These are phyloP conservation scores for Globisporangium parvum DNA, from an alignment of 352 stramenopile species.

Conservation along the genomic window DNA sequence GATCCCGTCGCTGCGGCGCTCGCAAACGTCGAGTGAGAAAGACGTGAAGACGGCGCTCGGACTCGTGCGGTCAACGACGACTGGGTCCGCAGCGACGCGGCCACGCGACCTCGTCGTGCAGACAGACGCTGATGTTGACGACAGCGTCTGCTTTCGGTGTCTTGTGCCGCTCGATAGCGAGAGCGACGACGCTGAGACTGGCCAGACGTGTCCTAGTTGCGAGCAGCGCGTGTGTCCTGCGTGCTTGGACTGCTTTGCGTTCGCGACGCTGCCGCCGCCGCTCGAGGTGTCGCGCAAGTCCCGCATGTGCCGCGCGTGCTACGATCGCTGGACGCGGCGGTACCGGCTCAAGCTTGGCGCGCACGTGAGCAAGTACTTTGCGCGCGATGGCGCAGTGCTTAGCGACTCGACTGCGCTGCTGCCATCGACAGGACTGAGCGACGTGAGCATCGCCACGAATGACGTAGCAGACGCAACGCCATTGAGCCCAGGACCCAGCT, in stretches of 20 bases:
- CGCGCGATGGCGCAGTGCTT: slow-evolving; percentile 23
- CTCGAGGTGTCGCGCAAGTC: slow-evolving; percentile 55
- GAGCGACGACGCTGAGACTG: neutral
- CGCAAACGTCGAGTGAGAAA: slow-evolving; percentile 10
- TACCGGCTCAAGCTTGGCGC: slow-evolving; percentile 66
- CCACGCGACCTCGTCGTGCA: neutral
- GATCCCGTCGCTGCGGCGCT: slow-evolving; percentile 17
- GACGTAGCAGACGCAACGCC: neutral
- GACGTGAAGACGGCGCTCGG: slow-evolving; percentile 11
- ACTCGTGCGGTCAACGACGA: slow-evolving; percentile 11
- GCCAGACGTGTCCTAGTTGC: slow-evolving; percentile 38
- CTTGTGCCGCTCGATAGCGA: slow-evolving; percentile 24
- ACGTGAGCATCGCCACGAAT: neutral
- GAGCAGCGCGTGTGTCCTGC: slow-evolving; percentile 55
- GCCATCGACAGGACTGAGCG: neutral
- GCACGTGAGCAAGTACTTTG: slow-evolving; percentile 67
- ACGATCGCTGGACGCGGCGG: slow-evolving; percentile 48
- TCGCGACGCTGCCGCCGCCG: slow-evolving; percentile 63
- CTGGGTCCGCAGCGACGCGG: neutral
- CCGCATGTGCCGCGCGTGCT: slow-evolving; percentile 63
- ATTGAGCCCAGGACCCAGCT: too few species aligned
- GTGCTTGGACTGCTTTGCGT: slow-evolving; percentile 57
- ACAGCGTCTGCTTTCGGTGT: slow-evolving; percentile 62
- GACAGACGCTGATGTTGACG: slow-evolving; percentile 36
- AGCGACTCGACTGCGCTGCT: slow-evolving; percentile 11